phyloP scores from a whole-genome alignment of 495 filamentous ascomycete species.

The Glutinoglossum americanum region DNA sequence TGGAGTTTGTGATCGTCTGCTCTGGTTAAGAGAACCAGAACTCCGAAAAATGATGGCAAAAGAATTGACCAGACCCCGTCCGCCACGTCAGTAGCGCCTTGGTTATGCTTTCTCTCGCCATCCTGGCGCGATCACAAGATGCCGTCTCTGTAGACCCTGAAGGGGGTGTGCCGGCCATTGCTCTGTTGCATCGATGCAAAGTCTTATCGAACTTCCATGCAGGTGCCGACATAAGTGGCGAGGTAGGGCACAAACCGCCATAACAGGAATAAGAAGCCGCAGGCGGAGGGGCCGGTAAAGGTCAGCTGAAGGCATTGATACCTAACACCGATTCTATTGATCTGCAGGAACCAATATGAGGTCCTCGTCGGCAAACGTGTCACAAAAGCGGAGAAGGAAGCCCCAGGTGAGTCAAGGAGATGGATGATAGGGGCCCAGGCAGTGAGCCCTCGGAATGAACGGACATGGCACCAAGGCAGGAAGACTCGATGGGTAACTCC shows the following conservation, averaged over 20 bases:
- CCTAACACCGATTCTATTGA: background rate
- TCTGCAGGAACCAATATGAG: conserved; percentile 1
- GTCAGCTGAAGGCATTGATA: conserved; percentile 1
- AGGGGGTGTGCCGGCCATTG: background rate
- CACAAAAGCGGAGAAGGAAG: background rate
- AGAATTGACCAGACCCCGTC: background rate
- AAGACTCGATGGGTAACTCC: background rate
- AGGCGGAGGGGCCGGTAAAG: background rate
- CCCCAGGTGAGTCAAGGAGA: background rate
- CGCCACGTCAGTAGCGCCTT: conserved; percentile 2
- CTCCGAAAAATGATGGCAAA: background rate
- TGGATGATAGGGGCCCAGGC: background rate
- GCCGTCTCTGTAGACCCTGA: background rate
- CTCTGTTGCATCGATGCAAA: background rate
- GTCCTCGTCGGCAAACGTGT: background rate
- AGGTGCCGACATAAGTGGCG: background rate
- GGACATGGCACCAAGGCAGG: background rate
- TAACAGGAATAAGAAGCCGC: background rate
- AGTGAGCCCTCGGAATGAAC: background rate
- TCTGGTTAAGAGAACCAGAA: background rate
- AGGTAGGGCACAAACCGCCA: background rate
- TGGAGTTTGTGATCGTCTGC: background rate
- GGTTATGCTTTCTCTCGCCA: background rate
- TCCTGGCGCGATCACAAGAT: conserved; percentile 1
- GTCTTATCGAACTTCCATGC: background rate